These are phyloP conservation scores for Cadophora sp. DNA, from an alignment of 2,329 filamentous ascomycete genomes.

Conservation along the genomic window DNA sequence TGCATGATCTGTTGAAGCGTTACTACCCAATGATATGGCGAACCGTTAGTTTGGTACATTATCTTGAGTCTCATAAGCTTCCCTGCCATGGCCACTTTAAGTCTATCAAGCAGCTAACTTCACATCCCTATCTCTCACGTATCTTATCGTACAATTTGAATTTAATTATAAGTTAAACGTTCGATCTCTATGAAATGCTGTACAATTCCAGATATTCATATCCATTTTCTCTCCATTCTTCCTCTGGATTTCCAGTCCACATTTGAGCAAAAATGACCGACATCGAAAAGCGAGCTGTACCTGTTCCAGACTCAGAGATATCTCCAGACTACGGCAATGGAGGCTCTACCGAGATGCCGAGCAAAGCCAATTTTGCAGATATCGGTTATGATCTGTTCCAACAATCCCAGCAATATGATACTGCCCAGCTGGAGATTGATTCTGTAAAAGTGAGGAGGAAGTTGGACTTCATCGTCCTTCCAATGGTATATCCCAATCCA, in stretches of 20 bases:
- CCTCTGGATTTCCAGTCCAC: no score
- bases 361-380: background rate
- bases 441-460: slow-evolving; percentile 46
- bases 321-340: slow-evolving; percentile 24
- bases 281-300: slow-evolving; percentile 8
- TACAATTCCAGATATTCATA: no score
- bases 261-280: slow-evolving; percentile 10
- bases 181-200: no score
- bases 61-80: background rate
- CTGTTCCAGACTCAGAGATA: slow-evolving; percentile 7
- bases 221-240: no score
- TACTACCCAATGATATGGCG: background rate
- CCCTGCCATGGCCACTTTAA: slow-evolving; percentile 8
- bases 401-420: slow-evolving; percentile 38
- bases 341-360: slow-evolving; percentile 46
- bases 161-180: background rate
- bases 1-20: background rate
- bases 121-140: background rate
- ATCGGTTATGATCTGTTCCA: background rate
- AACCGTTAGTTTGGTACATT: background rate
- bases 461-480: slow-evolving; percentile 48
- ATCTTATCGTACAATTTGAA: background rate
- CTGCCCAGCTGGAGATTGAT: slow-evolving; percentile 45
- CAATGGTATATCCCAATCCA: slow-evolving; percentile 42
- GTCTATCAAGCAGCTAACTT: background rate